Evolutionary conservation across 495 filamentous ascomycete species (phyloP), one percentile per base, ranked within the genome.

Genomic region (Annulohypoxylon stygium): DNA sequence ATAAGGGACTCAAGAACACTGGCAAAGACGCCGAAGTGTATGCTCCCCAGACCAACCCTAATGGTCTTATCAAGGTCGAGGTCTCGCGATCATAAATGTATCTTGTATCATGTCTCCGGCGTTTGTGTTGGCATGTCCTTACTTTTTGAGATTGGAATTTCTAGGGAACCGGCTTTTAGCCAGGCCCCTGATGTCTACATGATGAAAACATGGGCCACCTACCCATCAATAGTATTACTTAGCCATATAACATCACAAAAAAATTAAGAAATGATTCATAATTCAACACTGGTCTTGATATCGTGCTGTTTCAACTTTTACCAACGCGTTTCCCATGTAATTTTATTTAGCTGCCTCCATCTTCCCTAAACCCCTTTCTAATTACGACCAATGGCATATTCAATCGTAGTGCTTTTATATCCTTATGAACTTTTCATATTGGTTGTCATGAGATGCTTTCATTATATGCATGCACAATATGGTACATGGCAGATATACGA

Each of bases 21-120:
- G 96, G 96, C 84, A 93, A 94, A 84, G 91, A 98, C 69, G 96
- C 96, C 65, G 94, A 97, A 79, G 96, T 99, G 48, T 98, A 93
- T 79, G 95, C 92, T 33, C 96, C 96, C 16, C 96, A 98, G 83
- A 92, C 92, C 7, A 87, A 91, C 73, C 96, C 96, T 54, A 99
- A 98, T 78, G 96, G 96, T 48, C 87, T 99, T 69, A 99, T 99
- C 86, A 92, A 97, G 81, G 97, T 94, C 85, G 97, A 93, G 34
- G 94, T 99, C 48, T 88, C 88, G 41, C 90, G 96, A 53, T 85
- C 83, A 67, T 79, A 65, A 25, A 14, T 20, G 45, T 45, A n/a
- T 37, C 39, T 14, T 69, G 12, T 72, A 50, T 55, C 47, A 67
- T 60, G 48, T 45, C n/a, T 37, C 14, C 47, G 71, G 74, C 68